phyloP scores from a whole-genome alignment of 2,329 filamentous ascomycete genomes.

The Cercospora citrullina region DNA sequence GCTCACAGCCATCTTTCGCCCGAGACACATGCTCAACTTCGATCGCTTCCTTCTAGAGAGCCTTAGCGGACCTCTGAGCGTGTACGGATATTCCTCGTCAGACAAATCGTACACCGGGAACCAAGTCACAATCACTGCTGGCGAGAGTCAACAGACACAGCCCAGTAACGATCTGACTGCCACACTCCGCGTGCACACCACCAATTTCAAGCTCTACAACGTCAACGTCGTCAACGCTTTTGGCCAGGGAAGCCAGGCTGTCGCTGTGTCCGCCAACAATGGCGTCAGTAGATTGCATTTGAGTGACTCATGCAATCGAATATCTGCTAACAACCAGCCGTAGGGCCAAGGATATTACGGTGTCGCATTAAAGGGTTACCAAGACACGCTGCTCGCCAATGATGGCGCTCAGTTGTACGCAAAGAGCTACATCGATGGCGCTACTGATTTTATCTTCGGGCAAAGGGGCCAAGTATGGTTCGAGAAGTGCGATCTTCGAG shows the following conservation, averaged over 20 bases:
- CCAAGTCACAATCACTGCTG: constrained; percentile 57
- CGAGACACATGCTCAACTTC: neutral
- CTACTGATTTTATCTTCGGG: constrained; percentile 63
- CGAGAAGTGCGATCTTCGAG: constrained; percentile 51
- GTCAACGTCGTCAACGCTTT: constrained; percentile 57
- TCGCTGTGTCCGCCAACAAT: constrained; percentile 56
- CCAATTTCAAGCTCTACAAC: constrained; percentile 62
- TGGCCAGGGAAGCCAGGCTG: constrained; percentile 53
- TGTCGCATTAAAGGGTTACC: constrained; percentile 55
- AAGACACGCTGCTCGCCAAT: constrained; percentile 57
- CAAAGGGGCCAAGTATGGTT: constrained; percentile 55
- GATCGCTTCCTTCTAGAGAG: neutral
- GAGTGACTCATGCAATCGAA: neutral
- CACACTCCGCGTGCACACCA: constrained; percentile 51
- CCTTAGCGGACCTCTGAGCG: constrained; percentile 52
- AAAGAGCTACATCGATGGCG: constrained; percentile 58
- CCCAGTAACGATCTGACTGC: constrained; percentile 57
- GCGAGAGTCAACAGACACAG: constrained; percentile 49
- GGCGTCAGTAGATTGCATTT: constrained; percentile 30
- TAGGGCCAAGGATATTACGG: constrained; percentile 57
- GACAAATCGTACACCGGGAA: constrained; percentile 57
- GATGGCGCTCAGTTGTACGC: constrained; percentile 58
- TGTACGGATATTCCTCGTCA: constrained; percentile 61
- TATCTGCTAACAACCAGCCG: neutral
- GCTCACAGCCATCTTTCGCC: neutral